A percentile compares a stretch with the other conserved stretches of the same genome.
Evolutionary conservation across 148 eudicot genomes (phyloP).

Genomic region (Vaccinium corymbosum): DNA sequence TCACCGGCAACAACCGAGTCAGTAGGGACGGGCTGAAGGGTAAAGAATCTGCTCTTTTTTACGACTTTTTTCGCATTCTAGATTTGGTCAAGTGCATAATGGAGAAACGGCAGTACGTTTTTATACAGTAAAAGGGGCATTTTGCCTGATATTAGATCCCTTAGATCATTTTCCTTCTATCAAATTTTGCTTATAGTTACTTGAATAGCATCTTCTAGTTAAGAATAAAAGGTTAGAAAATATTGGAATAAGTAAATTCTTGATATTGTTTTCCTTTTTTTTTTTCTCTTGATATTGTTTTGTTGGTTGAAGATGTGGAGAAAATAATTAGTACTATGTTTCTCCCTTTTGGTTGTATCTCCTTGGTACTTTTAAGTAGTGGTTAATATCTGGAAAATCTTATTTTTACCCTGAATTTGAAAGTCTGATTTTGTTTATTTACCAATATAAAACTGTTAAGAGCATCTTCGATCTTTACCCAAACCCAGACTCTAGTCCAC

Average conservation of each 20-base stretch:
- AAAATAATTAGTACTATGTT: background rate
- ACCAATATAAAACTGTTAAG: too few species aligned
- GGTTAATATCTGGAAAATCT: too few species aligned
- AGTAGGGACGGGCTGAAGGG: constrained; percentile 90
- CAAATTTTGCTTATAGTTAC: background rate
- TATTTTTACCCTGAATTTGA: too few species aligned
- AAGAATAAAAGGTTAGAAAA: too few species aligned
- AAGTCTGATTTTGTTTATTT: too few species aligned
- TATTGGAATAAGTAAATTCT: background rate
- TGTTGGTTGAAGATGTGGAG: background rate
- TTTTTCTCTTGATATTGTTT: too few species aligned
- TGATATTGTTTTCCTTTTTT: background rate
- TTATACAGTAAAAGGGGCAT: background rate
- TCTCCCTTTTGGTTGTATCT: background rate
- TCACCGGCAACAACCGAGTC: constrained; percentile 72
- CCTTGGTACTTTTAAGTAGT: background rate
- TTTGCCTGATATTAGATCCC: background rate
- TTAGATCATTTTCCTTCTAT: background rate
- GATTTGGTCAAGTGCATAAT: constrained; percentile 48
- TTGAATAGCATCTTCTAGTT: background rate
- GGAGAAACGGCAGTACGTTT: constrained; percentile 21
- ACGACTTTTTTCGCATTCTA: constrained; percentile 59
- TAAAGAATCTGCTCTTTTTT: constrained; percentile 69
- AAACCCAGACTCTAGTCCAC: too few species aligned
- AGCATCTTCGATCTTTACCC: too few species aligned